A percentile compares a stretch with the other conserved stretches of the same genome.
phyloP scores from a whole-genome alignment of 2,329 filamentous ascomycete species.

The Coleophoma eucalyptorum region DNA sequence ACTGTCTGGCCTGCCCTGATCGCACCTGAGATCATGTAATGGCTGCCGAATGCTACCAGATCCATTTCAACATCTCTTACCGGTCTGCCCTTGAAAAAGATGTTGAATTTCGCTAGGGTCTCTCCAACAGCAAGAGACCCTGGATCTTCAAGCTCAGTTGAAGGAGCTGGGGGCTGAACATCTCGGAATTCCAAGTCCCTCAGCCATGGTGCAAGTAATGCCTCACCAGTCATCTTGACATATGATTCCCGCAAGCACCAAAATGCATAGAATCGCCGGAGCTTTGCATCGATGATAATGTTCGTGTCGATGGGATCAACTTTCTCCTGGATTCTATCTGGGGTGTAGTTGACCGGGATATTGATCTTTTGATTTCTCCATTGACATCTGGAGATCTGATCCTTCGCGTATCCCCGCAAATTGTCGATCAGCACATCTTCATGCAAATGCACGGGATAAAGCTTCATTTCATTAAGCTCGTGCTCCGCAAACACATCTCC shows the following conservation, averaged over 20 bases:
- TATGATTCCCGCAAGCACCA: constrained; percentile 81
- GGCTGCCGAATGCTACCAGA: constrained; percentile 19
- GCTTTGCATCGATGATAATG: constrained; percentile 51
- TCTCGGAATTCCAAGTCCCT: constrained; percentile 63
- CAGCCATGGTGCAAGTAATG: constrained; percentile 70
- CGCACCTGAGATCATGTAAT: constrained; percentile 25
- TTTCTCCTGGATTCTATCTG: constrained; percentile 2
- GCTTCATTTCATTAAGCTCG: constrained; percentile 61
- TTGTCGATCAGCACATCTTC: constrained; percentile 4
- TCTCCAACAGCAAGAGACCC: constrained; percentile 18
- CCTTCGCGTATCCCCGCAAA: constrained; percentile 10
- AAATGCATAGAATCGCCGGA: constrained; percentile 70
- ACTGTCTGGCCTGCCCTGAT: constrained; percentile 9
- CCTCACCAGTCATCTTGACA: constrained; percentile 80
- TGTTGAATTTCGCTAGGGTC: constrained; percentile 13
- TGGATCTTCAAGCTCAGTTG: constrained; percentile 3
- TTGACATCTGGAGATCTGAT: constrained; percentile 21
- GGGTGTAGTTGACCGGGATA: constrained; percentile 6
- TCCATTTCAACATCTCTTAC: constrained; percentile 24
- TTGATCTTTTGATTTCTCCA: constrained; percentile 14
- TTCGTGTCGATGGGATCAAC: constrained; percentile 23
- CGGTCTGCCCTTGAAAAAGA: constrained; percentile 17
- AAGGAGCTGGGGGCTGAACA: constrained; percentile 34
- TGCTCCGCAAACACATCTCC: constrained; percentile 62
- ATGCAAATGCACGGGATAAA: constrained; percentile 13